phyloP scores from a whole-genome alignment of 2,329 filamentous ascomycete genomes.

The Aspergillus sp. region DNA sequence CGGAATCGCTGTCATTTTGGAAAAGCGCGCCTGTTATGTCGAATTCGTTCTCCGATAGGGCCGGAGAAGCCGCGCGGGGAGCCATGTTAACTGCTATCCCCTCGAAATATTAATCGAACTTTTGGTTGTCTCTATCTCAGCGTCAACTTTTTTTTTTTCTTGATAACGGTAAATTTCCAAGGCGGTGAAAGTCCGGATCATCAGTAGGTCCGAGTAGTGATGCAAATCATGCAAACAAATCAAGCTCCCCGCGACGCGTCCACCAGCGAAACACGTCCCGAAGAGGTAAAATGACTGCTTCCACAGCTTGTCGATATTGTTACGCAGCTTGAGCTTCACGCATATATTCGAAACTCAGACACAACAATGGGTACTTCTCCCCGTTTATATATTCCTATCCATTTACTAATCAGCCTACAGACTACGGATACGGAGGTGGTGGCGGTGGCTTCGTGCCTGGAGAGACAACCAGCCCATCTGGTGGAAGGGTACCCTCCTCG shows the following conservation, averaged over 20 bases:
- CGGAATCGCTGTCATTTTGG: slow-evolving; percentile 54
- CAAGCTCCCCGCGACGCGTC: slow-evolving; percentile 34
- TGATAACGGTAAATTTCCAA: slow-evolving; percentile 21
- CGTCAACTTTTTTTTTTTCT: slow-evolving; percentile 19
- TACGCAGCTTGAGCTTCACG: neutral
- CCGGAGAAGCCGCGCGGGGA: slow-evolving; percentile 73
- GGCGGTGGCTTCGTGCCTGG: slow-evolving; percentile 62
- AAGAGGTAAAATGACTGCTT: slow-evolving; percentile 33
- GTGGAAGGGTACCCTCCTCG: slow-evolving; percentile 37
- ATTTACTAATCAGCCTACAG: slow-evolving; percentile 19
- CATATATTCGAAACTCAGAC: neutral
- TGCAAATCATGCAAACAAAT: slow-evolving; percentile 24
- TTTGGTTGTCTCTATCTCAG: slow-evolving; percentile 6
- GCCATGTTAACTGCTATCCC: slow-evolving; percentile 56
- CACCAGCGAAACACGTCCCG: slow-evolving; percentile 34
- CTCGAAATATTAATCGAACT: neutral
- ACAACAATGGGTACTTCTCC: slow-evolving; percentile 2
- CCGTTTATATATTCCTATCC: neutral
- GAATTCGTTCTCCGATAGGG: slow-evolving; percentile 83
- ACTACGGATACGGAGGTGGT: slow-evolving; percentile 47
- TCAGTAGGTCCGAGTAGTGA: slow-evolving; percentile 12
- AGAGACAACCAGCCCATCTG: slow-evolving; percentile 50
- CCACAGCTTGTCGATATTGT: slow-evolving; percentile 1
- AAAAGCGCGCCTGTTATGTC: slow-evolving; percentile 83
- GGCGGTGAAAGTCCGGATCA: slow-evolving; percentile 29